Evolutionary conservation across 2,329 filamentous ascomycete species (phyloP).

Genomic region (Scolecobasidium constrictum): DNA sequence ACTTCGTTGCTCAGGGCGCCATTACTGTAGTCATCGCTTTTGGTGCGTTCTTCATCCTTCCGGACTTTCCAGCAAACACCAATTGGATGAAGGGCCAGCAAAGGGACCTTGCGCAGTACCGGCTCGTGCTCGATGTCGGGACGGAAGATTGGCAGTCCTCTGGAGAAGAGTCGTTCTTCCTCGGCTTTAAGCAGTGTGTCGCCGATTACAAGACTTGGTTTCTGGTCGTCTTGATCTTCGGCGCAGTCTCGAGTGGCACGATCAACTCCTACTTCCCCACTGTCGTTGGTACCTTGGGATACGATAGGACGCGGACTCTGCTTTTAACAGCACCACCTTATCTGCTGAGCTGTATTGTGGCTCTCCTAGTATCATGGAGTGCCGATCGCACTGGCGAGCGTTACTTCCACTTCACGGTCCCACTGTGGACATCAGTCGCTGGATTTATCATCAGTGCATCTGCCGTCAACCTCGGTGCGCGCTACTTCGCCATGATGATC

Average conservation of each 20-base stretch:
- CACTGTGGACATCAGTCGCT: slow-evolving; percentile 48
- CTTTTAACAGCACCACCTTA: slow-evolving; percentile 36
- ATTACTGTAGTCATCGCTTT: slow-evolving; percentile 53
- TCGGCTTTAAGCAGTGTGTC: slow-evolving; percentile 27
- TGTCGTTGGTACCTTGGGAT: slow-evolving; percentile 22
- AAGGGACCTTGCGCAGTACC: slow-evolving; percentile 24
- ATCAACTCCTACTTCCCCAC: slow-evolving; percentile 23
- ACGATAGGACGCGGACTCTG: slow-evolving; percentile 34
- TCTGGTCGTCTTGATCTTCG: slow-evolving; percentile 25
- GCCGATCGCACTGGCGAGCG: slow-evolving; percentile 63
- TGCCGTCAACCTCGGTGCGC: slow-evolving; percentile 47
- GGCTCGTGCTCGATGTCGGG: slow-evolving; percentile 26
- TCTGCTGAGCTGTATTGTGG: background rate
- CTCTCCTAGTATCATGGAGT: slow-evolving; percentile 43
- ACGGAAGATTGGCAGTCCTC: slow-evolving; percentile 27
- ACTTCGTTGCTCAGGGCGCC: no score
- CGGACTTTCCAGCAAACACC: slow-evolving; percentile 50
- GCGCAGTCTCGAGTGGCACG: slow-evolving; percentile 29
- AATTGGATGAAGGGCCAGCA: slow-evolving; percentile 27
- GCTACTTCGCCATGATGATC: slow-evolving; percentile 62
- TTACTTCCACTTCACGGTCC: slow-evolving; percentile 55
- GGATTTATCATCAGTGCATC: slow-evolving; percentile 59
- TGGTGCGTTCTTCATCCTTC: slow-evolving; percentile 47
- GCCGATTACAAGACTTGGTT: slow-evolving; percentile 29
- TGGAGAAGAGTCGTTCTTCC: slow-evolving; percentile 25